Percentiles rank a stretch among this genome's conserved stretches.
Conservation (phyloP, 2,329 filamentous ascomycete genomes). For the Aspergillus thermomutatus region DNA sequence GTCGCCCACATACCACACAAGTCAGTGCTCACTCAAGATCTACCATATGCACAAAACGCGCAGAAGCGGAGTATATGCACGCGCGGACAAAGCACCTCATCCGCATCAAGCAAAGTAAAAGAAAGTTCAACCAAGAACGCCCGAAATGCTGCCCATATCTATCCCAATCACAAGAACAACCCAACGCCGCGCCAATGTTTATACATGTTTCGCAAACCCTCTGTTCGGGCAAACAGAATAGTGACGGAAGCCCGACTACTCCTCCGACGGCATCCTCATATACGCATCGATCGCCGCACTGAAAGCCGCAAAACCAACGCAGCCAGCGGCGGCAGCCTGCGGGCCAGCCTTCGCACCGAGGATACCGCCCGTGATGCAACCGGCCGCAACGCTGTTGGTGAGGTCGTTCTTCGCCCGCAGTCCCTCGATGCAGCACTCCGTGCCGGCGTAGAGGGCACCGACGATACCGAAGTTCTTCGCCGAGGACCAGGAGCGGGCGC, state of each 20-base stretch:
- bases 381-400: slow-evolving; percentile 79
- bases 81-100: neutral
- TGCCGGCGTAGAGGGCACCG: slow-evolving; percentile 84
- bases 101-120: neutral
- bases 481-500: slow-evolving; percentile 71
- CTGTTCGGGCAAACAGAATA: neutral
- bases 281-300: slow-evolving; percentile 88
- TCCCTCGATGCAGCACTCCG: slow-evolving; percentile 94
- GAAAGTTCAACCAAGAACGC: neutral
- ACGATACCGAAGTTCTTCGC: slow-evolving; percentile 96
- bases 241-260: neutral
- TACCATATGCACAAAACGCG: neutral
- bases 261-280: slow-evolving; percentile 68
- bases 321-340: slow-evolving; percentile 81
- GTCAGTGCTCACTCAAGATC: neutral
- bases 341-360: slow-evolving; percentile 84
- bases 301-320: slow-evolving; percentile 90
- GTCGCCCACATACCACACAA: neutral
- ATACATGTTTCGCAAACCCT: neutral
- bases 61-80: neutral
- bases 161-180: neutral
- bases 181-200: neutral
- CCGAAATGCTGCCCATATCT: neutral
- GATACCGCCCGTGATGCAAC: slow-evolving; percentile 87
- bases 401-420: slow-evolving; percentile 89